Evolutionary conservation across 306 rosid species (phyloP), one percentile per base, ranked within the genome.

Genomic region (Medicago ruthenica): DNA sequence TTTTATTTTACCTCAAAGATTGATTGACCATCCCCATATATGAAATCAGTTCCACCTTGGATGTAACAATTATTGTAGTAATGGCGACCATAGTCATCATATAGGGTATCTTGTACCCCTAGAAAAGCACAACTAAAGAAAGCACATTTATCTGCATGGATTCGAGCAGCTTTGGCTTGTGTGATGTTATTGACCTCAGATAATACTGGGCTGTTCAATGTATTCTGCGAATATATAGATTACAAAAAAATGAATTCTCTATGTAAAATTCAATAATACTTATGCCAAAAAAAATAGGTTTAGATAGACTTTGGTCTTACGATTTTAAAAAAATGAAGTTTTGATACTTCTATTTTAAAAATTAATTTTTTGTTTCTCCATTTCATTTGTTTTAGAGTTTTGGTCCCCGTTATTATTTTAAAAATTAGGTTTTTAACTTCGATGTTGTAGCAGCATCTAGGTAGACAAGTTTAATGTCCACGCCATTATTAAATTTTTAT

Each of bases 41-140:
- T 84, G 79, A 86, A 78, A 70, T 88, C 92, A 0, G 6, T 14
- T 5, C 53, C 81, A 68, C 90, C 92, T 84, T 88, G 83, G 20
- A 88, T 82, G 73, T 84, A 84, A 66, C 87, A 82, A 16, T 80
- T 24, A 0, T 58, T 12, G 15, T 71, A 88, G 45, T 75, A 86
- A 84, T 88, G 90, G 14, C 86, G 86, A 6, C 92, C 92, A 14
- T 0, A 2, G 0, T 17, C 36, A 73, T 86, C 92, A 39, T 24
- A 58, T 21, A 88, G 39, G 8, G 90, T 88, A 15, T 86, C 92
- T 80, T 88, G 92, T 20, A 88, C 77, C 1, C 90, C 90, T 7
- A 80, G 0, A 59, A 88, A 84, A 0, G 31, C 22, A 59, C 90
- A 84, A 2, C 61, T 15, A 22, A 48, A 16, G 7, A 86, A 84